Evolutionary conservation across 495 filamentous ascomycete species (phyloP).

Genomic region (Penicillium cosmopolitanum): DNA sequence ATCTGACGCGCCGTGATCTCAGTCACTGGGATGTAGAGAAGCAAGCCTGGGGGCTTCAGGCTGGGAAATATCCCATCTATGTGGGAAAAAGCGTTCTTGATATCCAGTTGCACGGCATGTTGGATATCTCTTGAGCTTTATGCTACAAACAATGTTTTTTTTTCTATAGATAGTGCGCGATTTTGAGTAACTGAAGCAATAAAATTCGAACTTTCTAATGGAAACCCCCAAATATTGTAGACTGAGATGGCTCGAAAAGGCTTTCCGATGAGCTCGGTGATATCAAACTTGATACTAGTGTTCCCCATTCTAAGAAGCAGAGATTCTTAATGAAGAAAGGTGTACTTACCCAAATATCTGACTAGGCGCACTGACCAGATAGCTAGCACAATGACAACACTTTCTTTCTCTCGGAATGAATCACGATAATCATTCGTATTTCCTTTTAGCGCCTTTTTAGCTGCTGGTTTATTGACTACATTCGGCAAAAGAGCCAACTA

Average conservation of each 20-base stretch:
- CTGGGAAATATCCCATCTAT: constrained; percentile 5
- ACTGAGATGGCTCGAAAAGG: too few species aligned
- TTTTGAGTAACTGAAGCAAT: too few species aligned
- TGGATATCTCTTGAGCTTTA: constrained; percentile 3
- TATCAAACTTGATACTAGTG: too few species aligned
- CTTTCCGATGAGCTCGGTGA: too few species aligned
- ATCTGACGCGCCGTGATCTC: constrained; percentile 60
- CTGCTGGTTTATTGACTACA: neutral
- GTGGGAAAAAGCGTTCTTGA: constrained; percentile 4
- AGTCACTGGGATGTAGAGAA: constrained; percentile 62
- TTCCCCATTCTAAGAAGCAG: too few species aligned
- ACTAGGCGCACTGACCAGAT: too few species aligned
- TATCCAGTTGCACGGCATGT: neutral
- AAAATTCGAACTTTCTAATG: too few species aligned
- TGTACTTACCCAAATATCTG: too few species aligned
- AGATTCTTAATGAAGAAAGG: too few species aligned
- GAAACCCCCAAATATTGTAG: too few species aligned
- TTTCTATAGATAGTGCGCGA: too few species aligned
- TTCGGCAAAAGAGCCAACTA: neutral
- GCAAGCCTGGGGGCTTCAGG: constrained; percentile 54
- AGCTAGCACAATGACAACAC: too few species aligned
- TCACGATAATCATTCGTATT: neutral
- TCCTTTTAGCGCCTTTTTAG: neutral
- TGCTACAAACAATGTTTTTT: neutral
- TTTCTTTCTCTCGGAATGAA: neutral